Percentiles rank a stretch among this genome's conserved stretches.
phyloP scores from a whole-genome alignment of 176 grass and related monocot species.

The Saccharum spontaneum region DNA sequence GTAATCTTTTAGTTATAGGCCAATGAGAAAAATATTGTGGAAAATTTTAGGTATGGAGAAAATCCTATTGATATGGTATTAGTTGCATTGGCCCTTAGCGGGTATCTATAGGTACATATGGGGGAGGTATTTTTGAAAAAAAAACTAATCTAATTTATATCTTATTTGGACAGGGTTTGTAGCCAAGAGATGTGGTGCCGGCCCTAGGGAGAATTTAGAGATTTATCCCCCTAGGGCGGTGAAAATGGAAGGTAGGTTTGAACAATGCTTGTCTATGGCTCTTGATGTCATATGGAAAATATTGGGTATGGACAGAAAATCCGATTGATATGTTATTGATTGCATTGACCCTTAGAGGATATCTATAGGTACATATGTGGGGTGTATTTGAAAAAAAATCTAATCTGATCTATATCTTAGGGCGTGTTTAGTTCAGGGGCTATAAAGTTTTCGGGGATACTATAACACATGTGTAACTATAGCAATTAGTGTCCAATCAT shows the following conservation, averaged over 20 bases:
- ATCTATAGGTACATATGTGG: background rate
- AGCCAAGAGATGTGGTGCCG: background rate
- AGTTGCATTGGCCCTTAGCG: background rate
- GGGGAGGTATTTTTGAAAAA: background rate
- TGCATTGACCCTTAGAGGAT: background rate
- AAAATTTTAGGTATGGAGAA: background rate
- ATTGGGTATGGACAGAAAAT: background rate
- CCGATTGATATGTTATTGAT: background rate
- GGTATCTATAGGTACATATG: background rate
- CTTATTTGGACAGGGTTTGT: background rate
- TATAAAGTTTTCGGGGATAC: no score
- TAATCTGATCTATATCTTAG: no score
- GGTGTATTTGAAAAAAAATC: no score
- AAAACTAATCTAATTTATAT: background rate
- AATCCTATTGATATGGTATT: background rate
- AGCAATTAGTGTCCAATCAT: no score
- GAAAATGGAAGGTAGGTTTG: background rate
- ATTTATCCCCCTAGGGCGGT: background rate
- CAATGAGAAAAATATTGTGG: background rate
- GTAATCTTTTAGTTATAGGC: background rate
- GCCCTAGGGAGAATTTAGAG: background rate
- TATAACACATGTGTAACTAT: no score
- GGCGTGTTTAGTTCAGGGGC: no score
- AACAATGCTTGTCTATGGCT: background rate
- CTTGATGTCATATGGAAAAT: background rate